A percentile compares a stretch with the other conserved stretches of the same genome.
These are phyloP conservation scores for Kurtzmaniella quercitrusa DNA, from an alignment of 1,139 yeast genomes.

Conservation along the genomic window DNA sequence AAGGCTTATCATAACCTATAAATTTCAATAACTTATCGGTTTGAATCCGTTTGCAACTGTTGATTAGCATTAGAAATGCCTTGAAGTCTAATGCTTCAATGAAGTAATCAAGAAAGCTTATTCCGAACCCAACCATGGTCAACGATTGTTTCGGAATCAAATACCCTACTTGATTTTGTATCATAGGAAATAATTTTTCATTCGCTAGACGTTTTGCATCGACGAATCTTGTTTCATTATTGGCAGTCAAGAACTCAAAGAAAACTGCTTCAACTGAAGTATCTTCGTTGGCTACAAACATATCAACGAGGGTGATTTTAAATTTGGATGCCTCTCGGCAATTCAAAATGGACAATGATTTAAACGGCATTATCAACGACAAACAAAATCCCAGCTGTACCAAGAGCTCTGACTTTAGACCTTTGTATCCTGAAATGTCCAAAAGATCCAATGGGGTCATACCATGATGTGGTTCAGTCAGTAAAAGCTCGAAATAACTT, in stretches of 20 bases:
- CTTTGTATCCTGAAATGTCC: slow-evolving; percentile 5
- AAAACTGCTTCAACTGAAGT: slow-evolving; percentile 1
- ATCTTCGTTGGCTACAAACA: slow-evolving; percentile 14
- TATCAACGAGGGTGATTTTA: slow-evolving; percentile 13
- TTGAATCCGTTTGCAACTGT: slow-evolving; percentile 21
- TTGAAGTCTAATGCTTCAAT: slow-evolving; percentile 26
- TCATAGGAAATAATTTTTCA: slow-evolving; percentile 9
- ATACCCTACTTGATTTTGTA: slow-evolving; percentile 17
- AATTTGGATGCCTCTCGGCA: slow-evolving; percentile 14
- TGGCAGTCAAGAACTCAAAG: slow-evolving; percentile 9
- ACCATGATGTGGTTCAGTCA: slow-evolving; percentile 1
- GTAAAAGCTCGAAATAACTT: slow-evolving; percentile 18
- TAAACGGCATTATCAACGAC: slow-evolving; percentile 26
- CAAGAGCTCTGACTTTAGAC: slow-evolving; percentile 19
- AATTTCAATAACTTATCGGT: slow-evolving; percentile 18
- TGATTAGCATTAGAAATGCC: slow-evolving; percentile 23
- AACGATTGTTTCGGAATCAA: slow-evolving; percentile 18
- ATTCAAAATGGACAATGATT: slow-evolving; percentile 19
- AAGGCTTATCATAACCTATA: slow-evolving; percentile 20
- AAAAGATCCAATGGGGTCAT: slow-evolving; percentile 7
- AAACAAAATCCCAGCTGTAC: slow-evolving; percentile 22
- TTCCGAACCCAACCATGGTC: slow-evolving; percentile 7
- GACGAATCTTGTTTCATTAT: slow-evolving; percentile 15
- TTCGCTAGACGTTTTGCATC: slow-evolving; percentile 13
- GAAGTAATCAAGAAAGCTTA: slow-evolving; percentile 19